Evolutionary conservation across 1,284 basidiomycete genomes (phyloP), one percentile per base, ranked within the genome.

Genomic region (Garcileccinum viscosum): DNA sequence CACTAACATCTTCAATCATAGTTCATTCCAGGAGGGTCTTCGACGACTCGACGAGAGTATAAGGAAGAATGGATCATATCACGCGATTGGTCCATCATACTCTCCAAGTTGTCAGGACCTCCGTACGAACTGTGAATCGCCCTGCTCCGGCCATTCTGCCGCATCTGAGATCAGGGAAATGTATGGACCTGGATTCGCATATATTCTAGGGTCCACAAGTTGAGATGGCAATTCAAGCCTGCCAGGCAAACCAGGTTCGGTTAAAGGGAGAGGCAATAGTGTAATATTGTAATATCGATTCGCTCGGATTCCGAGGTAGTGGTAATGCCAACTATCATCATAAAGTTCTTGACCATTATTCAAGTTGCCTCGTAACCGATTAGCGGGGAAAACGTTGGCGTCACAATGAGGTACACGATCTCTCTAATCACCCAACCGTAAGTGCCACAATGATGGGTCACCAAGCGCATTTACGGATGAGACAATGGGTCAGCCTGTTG

Each of bases 81-180:
- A 35, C 50, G 50, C 14, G 50, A 58, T 47, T 17, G 19, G 19
- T n/a, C 44, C 56, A 71, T 70, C 66, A 33, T 12, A 47, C 1
- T 47, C 42, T 44, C n/a, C 50, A 30, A 19, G 27, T 53, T 19
- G 27, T 53, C n/a, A 53, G 50, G 30, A 15, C 53, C 53, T 15
- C 62, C 8, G n/a, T 17, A 47, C 27, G 33, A 32, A 62, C 33
- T n/a, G 50, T 44, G 32, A 58, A 50, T 19, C 22, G 37, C 38
- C 22, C 30, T 30, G 11, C n/a, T 2, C 32, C 37, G 33, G 6
- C 2, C 17, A 14, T 35, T 42, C 5, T 1, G 17, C 53, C 62
- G 72, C 71, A 59, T 64, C 17, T 37, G 71, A 69, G 69, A 35
- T 38, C 37, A 15, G 40, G 47, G 53, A 47, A 50, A 56, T 33